phyloP scores from a whole-genome alignment of 2,329 filamentous ascomycete species.

The Hypocreales sp. region DNA sequence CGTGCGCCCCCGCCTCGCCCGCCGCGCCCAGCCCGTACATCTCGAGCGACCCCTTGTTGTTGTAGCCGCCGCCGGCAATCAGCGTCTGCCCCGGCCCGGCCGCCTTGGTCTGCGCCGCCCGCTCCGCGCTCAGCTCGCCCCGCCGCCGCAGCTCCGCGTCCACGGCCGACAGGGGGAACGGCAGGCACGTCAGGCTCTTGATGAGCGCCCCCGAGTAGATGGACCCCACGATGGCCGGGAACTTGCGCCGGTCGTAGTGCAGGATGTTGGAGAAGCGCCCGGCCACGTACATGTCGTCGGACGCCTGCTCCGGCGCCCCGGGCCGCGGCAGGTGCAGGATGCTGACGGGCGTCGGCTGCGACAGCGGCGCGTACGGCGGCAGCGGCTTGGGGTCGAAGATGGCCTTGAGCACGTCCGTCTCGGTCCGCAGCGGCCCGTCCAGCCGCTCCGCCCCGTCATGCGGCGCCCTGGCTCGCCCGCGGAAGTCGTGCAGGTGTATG shows the following conservation, averaged over 20 bases:
- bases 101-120: constrained; percentile 37
- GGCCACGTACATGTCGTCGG: constrained; percentile 73
- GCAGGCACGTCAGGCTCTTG: constrained; percentile 55
- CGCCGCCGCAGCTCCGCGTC: constrained; percentile 41
- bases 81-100: constrained; percentile 44
- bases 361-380: constrained; percentile 52
- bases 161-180: constrained; percentile 50
- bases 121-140: constrained; percentile 37
- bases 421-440: constrained; percentile 9
- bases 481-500: constrained; percentile 69
- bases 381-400: constrained; percentile 38
- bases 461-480: constrained; percentile 23
- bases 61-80: constrained; percentile 79
- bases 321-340: constrained; percentile 61
- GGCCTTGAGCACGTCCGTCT: constrained; percentile 15
- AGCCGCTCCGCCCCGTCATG: constrained; percentile 21
- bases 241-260: constrained; percentile 76
- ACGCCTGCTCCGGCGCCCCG: constrained; percentile 35
- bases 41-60: constrained; percentile 78
- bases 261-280: constrained; percentile 81
- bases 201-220: constrained; percentile 74
- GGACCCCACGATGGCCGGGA: constrained; percentile 61
- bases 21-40: constrained; percentile 49
- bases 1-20: constrained; percentile 11
- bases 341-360: constrained; percentile 67